Conservation (phyloP, 2,329 filamentous ascomycete genomes). For the Alternaria tenuissima region DNA sequence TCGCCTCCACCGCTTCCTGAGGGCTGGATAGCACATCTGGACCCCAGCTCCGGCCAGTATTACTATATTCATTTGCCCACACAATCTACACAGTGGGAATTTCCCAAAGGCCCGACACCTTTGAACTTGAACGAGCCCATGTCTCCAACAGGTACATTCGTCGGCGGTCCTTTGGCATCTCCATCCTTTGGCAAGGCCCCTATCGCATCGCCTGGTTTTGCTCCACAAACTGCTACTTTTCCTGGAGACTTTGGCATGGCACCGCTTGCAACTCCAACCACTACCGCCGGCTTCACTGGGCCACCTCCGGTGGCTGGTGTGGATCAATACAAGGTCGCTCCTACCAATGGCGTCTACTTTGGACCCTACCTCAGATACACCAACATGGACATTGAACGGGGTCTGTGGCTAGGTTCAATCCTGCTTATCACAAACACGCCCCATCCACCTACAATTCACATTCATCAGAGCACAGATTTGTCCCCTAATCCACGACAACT, state of each 20-base stretch:
- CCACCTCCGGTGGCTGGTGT: constrained; percentile 90
- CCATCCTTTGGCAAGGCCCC: constrained; percentile 65
- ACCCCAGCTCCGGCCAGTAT: constrained; percentile 95
- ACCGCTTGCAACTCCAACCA: constrained; percentile 74
- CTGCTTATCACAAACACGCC: constrained; percentile 89
- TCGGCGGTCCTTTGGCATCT: constrained; percentile 50
- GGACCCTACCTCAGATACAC: constrained; percentile 94
- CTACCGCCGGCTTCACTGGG: constrained; percentile 85
- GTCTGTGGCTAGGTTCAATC: constrained; percentile 92
- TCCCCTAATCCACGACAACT: constrained; percentile 92
- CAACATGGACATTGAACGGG: constrained; percentile 95
- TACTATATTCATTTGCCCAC: constrained; percentile 98
- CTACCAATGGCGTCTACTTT: constrained; percentile 97
- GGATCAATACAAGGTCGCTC: constrained; percentile 91
- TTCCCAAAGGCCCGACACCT: constrained; percentile 93
- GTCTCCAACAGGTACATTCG: constrained; percentile 73
- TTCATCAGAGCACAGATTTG: constrained; percentile 88
- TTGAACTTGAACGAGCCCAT: constrained; percentile 85
- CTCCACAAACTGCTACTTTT: constrained; percentile 83
- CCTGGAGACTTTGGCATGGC: constrained; percentile 86
- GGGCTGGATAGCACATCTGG: constrained; percentile 97
- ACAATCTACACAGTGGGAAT: constrained; percentile 98
- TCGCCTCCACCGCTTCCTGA: constrained; percentile 94
- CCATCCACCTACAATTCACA: constrained; percentile 94
- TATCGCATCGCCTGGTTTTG: constrained; percentile 81